These are phyloP conservation scores for Blastocystis sp. DNA, from an alignment of 352 stramenopile genomes.

Conservation along the genomic window DNA sequence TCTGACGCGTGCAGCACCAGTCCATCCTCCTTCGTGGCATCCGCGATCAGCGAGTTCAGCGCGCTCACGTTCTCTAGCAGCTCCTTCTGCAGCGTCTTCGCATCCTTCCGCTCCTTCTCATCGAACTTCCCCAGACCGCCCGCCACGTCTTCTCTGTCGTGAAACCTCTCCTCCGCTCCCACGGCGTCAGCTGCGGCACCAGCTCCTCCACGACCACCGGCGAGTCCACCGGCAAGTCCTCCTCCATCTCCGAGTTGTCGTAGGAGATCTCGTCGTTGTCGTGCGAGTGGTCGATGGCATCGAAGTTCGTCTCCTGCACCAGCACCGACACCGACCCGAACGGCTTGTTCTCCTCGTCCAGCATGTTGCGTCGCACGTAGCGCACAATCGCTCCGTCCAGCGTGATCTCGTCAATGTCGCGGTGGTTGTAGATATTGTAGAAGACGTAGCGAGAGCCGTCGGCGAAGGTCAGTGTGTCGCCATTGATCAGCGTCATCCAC, in stretches of 20 bases:
- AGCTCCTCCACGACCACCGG: background rate
- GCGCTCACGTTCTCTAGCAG: background rate
- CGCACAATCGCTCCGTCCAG: background rate
- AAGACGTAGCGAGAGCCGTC: constrained; percentile 40
- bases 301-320: background rate
- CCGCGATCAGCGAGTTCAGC: background rate
- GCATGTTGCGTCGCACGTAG: constrained; percentile 28
- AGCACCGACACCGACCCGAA: background rate
- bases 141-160: background rate
- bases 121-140: background rate
- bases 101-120: constrained; percentile 13
- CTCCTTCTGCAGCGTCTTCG: background rate
- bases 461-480: constrained; percentile 35
- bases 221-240: background rate
- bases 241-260: background rate
- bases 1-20: background rate
- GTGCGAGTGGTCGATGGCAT: background rate
- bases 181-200: background rate
- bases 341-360: constrained; percentile 34
- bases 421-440: constrained; percentile 51
- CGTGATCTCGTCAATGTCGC: constrained; percentile 40
- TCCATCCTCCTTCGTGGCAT: background rate
- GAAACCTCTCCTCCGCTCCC: background rate
- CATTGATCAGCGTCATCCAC: constrained; percentile 33
- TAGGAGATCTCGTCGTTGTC: background rate